A percentile compares a stretch with the other conserved stretches of the same genome.
These are phyloP conservation scores for Xylariaceae sp. DNA, from an alignment of 2,329 filamentous ascomycete species.

Conservation along the genomic window DNA sequence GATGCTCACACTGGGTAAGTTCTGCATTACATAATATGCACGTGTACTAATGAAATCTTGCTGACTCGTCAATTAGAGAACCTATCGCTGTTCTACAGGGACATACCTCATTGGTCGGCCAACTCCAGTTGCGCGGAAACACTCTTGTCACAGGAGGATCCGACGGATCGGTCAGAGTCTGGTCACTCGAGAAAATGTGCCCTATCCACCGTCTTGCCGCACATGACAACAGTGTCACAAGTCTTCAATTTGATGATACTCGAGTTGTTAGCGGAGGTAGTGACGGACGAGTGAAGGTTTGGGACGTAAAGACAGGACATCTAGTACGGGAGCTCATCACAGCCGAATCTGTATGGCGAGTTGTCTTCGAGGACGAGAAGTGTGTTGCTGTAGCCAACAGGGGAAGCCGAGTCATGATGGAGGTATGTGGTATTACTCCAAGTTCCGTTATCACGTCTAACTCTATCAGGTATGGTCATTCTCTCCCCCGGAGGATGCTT, in stretches of 20 bases:
- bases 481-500: slow-evolving; percentile 78
- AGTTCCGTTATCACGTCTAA: slow-evolving; percentile 40
- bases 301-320: slow-evolving; percentile 92
- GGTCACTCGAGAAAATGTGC: slow-evolving; percentile 89
- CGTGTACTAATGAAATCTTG: neutral
- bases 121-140: slow-evolving; percentile 93
- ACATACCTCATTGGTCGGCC: slow-evolving; percentile 94
- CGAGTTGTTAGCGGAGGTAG: slow-evolving; percentile 95
- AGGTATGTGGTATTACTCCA: slow-evolving; percentile 65
- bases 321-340: slow-evolving; percentile 90
- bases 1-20: slow-evolving; percentile 85
- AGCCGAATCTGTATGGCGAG: slow-evolving; percentile 95
- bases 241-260: slow-evolving; percentile 94
- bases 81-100: slow-evolving; percentile 93
- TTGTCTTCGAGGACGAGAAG: slow-evolving; percentile 98
- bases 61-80: slow-evolving; percentile 57
- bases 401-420: slow-evolving; percentile 90
- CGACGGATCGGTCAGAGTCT: slow-evolving; percentile 94
- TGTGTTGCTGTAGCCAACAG: slow-evolving; percentile 94
- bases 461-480: slow-evolving; percentile 85
- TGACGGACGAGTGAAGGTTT: slow-evolving; percentile 97
- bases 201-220: slow-evolving; percentile 94
- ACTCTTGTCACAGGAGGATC: slow-evolving; percentile 95
- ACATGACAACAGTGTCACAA: slow-evolving; percentile 98
- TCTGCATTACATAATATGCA: neutral